phyloP scores from a whole-genome alignment of 345 rosid species.

The Pugionium cornutum region DNA sequence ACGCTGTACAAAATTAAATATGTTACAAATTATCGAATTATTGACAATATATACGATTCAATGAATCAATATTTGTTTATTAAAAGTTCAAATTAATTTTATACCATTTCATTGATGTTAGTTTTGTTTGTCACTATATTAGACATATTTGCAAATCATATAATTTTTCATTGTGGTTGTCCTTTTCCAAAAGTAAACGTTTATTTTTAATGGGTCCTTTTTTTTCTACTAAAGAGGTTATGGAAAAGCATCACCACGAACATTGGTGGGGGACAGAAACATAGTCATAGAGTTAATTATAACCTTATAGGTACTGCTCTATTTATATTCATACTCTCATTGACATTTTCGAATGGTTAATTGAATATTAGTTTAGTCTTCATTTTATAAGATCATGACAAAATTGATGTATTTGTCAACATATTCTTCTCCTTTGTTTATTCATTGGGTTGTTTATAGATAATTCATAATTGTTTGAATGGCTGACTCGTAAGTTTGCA shows the following conservation, averaged over 20 bases:
- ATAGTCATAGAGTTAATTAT: background rate
- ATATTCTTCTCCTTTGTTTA: constrained; percentile 2
- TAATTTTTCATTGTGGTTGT: background rate
- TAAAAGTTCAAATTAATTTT: background rate
- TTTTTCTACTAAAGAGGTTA: constrained; percentile 4
- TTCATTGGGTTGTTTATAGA: background rate
- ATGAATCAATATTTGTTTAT: background rate
- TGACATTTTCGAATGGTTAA: constrained; percentile 13
- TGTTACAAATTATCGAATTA: too few species aligned
- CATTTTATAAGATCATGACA: background rate
- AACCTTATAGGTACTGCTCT: background rate
- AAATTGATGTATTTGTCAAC: constrained; percentile 18
- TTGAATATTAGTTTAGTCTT: background rate
- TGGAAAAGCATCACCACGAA: constrained; percentile 17
- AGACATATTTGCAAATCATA: background rate
- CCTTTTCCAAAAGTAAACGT: constrained; percentile 24
- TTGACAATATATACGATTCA: too few species aligned
- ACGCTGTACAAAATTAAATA: too few species aligned
- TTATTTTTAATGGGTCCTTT: background rate
- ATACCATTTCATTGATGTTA: background rate
- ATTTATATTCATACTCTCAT: background rate
- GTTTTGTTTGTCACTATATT: background rate
- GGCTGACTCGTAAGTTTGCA: background rate
- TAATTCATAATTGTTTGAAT: background rate
- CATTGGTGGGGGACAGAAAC: constrained; percentile 24